Evolutionary conservation across 2,329 filamentous ascomycete genomes (phyloP).

Genomic region (Diaporthe helianthi): DNA sequence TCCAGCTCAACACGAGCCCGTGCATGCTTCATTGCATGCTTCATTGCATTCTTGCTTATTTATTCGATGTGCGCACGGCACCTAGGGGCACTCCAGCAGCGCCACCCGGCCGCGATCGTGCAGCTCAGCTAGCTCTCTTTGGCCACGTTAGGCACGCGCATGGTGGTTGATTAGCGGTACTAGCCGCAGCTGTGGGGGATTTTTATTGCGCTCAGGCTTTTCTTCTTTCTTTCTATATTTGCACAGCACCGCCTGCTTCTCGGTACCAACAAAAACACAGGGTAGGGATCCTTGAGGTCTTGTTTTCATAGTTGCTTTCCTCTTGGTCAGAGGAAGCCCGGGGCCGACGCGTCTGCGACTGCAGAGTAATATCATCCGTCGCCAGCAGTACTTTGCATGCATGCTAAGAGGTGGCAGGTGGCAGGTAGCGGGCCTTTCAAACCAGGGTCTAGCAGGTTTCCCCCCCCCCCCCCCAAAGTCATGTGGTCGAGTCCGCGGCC

Average conservation of each 20-base stretch:
- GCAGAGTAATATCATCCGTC: background rate
- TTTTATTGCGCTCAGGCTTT: background rate
- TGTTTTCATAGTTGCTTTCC: background rate
- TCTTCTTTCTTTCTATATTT: constrained; percentile 8
- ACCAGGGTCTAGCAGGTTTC: background rate
- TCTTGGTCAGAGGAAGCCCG: background rate
- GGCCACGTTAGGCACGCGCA: background rate
- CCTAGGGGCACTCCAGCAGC: background rate
- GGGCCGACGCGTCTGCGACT: constrained; percentile 3
- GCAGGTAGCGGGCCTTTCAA: background rate
- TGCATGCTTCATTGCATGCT: too few relatives aligned
- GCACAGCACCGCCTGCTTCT: background rate
- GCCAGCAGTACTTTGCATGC: background rate
- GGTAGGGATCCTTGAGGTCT: too few relatives aligned
- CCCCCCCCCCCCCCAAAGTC: background rate
- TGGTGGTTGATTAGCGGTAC: background rate
- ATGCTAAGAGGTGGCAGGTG: background rate
- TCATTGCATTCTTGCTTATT: background rate
- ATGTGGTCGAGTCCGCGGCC: background rate
- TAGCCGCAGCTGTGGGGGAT: constrained; percentile 22
- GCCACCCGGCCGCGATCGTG: constrained; percentile 6
- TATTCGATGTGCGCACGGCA: background rate
- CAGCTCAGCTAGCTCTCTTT: constrained; percentile 1
- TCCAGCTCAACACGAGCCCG: background rate
- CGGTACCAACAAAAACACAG: background rate